Percentiles rank a stretch among this genome's conserved stretches.
Conservation (phyloP, 2,329 filamentous ascomycete species). For the Raffaelea deltoideospora region DNA sequence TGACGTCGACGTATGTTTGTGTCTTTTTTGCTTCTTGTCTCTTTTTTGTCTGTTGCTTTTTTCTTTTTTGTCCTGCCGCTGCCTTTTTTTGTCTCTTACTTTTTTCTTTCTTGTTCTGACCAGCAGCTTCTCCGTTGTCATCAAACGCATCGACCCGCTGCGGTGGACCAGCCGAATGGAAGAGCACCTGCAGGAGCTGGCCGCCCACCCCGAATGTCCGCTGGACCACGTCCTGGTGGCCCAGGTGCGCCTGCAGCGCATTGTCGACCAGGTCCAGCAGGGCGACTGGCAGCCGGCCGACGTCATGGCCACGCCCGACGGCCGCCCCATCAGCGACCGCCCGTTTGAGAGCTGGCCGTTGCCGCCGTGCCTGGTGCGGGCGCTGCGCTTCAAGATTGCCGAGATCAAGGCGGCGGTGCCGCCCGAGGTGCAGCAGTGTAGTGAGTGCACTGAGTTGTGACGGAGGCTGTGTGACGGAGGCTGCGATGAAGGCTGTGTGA, state of each 20-base stretch:
- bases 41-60: no score
- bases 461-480: no score
- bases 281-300: slow-evolving; percentile 11
- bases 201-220: slow-evolving; percentile 26
- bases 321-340: neutral
- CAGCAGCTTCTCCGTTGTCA: slow-evolving; percentile 5
- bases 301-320: neutral
- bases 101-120: neutral
- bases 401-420: slow-evolving; percentile 13
- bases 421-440: slow-evolving; percentile 9
- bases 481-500: no score
- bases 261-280: slow-evolving; percentile 19
- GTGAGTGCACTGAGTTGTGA: slow-evolving; percentile 7
- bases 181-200: slow-evolving; percentile 34
- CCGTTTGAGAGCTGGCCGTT: slow-evolving; percentile 11
- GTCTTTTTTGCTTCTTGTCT: no score
- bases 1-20: slow-evolving; percentile 24
- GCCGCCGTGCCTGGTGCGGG: slow-evolving; percentile 8
- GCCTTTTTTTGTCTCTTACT: no score
- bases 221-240: slow-evolving; percentile 33
- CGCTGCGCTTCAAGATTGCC: slow-evolving; percentile 13
- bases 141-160: slow-evolving; percentile 33
- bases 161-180: slow-evolving; percentile 45
- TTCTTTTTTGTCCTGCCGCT: no score
- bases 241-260: slow-evolving; percentile 24